Conservation (phyloP, 2,329 filamentous ascomycete genomes). For the Rutstroemia sp. region DNA sequence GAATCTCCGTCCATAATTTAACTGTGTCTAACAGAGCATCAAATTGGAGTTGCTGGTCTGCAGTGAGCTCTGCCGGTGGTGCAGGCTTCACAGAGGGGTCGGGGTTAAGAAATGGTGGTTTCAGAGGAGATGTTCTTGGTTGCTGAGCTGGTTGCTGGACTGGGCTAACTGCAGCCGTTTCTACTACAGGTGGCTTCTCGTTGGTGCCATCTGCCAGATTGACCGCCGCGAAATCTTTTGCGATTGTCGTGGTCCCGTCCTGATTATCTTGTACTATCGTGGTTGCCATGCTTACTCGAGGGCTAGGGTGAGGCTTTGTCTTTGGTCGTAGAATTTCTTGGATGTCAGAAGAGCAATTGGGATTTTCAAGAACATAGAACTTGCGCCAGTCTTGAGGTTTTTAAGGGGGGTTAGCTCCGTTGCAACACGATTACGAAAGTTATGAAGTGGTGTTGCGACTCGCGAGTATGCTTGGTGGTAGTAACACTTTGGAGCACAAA, state of each 20-base stretch:
- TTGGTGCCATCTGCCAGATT: neutral
- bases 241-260: neutral
- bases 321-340: no score
- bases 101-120: constrained; percentile 29
- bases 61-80: constrained; percentile 52
- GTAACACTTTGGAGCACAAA: neutral
- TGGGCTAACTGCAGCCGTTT: neutral
- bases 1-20: constrained; percentile 63
- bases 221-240: constrained; percentile 7
- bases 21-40: constrained; percentile 64
- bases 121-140: constrained; percentile 26
- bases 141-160: neutral
- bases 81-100: constrained; percentile 32
- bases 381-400: no score
- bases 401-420: no score
- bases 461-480: no score
- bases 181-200: neutral
- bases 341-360: no score
- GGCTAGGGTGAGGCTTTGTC: no score
- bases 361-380: no score
- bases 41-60: constrained; percentile 79
- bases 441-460: neutral
- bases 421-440: neutral
- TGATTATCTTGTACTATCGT: neutral
- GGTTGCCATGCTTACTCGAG: no score